Conservation (phyloP, 345 rosid species). For the Rubroshorea leprosula region DNA sequence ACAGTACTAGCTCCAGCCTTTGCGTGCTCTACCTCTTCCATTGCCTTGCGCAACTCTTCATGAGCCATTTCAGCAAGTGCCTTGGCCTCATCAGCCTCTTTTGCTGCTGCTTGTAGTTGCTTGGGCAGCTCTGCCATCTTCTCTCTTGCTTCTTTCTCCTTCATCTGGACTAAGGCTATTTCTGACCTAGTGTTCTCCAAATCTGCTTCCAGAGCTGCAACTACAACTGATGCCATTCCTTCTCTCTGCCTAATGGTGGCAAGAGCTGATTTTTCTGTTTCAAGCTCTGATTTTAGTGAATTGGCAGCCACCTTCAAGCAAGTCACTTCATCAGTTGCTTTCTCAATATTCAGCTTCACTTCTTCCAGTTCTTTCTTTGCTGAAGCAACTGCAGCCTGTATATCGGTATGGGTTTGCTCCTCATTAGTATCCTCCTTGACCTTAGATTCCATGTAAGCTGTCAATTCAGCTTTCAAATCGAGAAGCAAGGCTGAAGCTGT, state of each 20-base stretch:
- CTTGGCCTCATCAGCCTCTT: constrained; percentile 79
- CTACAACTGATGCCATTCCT: constrained; percentile 77
- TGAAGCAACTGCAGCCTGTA: constrained; percentile 57
- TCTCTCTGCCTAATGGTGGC: constrained; percentile 64
- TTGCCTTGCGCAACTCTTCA: constrained; percentile 67
- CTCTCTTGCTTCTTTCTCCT: constrained; percentile 62
- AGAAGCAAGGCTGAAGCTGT: constrained; percentile 58
- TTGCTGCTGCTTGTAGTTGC: constrained; percentile 64
- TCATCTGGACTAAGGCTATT: constrained; percentile 47
- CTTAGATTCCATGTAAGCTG: constrained; percentile 66
- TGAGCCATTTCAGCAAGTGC: constrained; percentile 53
- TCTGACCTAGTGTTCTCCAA: constrained; percentile 54
- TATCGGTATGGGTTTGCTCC: constrained; percentile 36
- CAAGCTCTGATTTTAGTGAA: constrained; percentile 62
- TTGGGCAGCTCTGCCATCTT: constrained; percentile 62
- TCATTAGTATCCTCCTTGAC: constrained; percentile 34
- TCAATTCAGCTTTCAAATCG: constrained; percentile 76
- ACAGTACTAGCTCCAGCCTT: constrained; percentile 69
- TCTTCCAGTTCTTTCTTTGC: constrained; percentile 81
- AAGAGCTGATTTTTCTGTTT: constrained; percentile 55
- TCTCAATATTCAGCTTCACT: constrained; percentile 71
- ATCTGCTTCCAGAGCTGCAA: constrained; percentile 74
- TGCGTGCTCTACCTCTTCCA: constrained; percentile 79
- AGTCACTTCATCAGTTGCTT: constrained; percentile 64
- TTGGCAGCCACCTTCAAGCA: constrained; percentile 59